Conservation (phyloP, 108 stramenopile genomes). For the Stephanodiscus triporus region DNA sequence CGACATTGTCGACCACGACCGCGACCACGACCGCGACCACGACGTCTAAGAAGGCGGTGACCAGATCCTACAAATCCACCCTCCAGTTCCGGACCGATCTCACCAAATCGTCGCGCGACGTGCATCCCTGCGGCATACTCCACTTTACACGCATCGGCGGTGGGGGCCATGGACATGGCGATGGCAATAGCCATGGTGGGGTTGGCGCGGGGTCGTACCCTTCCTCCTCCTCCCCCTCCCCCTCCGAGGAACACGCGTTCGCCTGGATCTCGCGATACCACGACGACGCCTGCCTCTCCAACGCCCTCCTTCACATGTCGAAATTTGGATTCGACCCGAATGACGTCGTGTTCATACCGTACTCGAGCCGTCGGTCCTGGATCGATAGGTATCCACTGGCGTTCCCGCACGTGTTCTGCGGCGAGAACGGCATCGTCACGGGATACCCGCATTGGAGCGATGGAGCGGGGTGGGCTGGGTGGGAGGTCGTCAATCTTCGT, state of each 20-base stretch:
- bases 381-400: background rate
- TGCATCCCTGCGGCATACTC: conserved; percentile 10
- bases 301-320: conserved; percentile 6
- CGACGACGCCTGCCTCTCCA: background rate
- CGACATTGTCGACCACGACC: background rate
- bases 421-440: background rate
- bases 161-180: no score
- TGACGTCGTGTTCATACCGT: conserved; percentile 14
- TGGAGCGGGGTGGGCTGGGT: no score
- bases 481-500: no score
- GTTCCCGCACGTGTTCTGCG: conserved; percentile 6
- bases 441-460: conserved; percentile 21
- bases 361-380: conserved; percentile 15
- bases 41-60: background rate
- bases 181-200: no score
- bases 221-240: background rate
- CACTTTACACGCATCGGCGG: conserved; percentile 1
- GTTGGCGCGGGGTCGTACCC: background rate
- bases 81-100: background rate
- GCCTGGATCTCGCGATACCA: conserved; percentile 13
- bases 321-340: conserved; percentile 10
- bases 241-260: conserved; percentile 17
- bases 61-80: background rate
- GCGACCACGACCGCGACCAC: background rate
- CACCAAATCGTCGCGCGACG: background rate